A percentile compares a stretch with the other conserved stretches of the same genome.
Evolutionary conservation across 2,329 filamentous ascomycete genomes (phyloP).

Genomic region (Ceratocystis albifundus): DNA sequence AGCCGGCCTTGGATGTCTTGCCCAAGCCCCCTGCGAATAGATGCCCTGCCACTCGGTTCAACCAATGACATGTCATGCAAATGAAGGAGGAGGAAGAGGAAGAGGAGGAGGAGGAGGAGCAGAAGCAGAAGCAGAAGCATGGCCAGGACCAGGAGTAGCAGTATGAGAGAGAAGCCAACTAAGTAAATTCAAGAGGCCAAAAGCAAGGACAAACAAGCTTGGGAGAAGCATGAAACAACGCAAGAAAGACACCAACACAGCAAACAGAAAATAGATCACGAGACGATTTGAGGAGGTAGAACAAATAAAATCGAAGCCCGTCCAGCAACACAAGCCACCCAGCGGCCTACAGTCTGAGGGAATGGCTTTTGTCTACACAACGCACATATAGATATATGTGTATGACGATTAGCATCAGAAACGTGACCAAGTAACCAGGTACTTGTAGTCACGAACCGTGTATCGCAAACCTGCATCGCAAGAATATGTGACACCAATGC

Average conservation of each 20-base stretch:
- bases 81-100: background rate
- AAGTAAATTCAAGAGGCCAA: background rate
- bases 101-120: background rate
- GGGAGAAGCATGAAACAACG: background rate
- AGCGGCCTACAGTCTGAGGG: background rate
- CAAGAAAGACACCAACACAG: background rate
- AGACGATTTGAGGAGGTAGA: background rate
- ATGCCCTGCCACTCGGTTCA: background rate
- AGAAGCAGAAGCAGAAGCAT: background rate
- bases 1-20: background rate
- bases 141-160: background rate
- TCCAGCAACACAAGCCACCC: background rate
- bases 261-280: background rate
- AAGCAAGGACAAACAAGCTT: background rate
- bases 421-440: background rate
- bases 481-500: no score
- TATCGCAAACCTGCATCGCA: no score
- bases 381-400: background rate
- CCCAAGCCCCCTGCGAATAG: background rate
- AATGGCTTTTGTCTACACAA: background rate
- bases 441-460: background rate
- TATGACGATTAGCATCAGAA: no score
- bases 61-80: conserved; percentile 5
- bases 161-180: background rate
- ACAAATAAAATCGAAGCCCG: background rate